Conservation (phyloP, 441 rosid species). For the Corymbia calophylla region DNA sequence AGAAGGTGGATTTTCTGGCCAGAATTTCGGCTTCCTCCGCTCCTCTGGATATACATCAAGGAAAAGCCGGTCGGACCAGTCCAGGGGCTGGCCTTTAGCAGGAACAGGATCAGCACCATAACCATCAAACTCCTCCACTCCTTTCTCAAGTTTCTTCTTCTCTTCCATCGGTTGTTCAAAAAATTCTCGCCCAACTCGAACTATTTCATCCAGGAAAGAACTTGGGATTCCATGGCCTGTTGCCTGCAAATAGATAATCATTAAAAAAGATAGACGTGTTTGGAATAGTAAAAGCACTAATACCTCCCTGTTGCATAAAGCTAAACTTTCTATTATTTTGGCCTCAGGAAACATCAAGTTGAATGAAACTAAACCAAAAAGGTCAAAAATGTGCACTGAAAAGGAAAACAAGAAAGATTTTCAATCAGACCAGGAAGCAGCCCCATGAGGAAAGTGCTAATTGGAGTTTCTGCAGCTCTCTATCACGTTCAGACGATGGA, state of each 20-base stretch:
- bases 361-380: background rate
- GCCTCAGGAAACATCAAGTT: background rate
- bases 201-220: constrained; percentile 14
- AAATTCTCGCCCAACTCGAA: constrained; percentile 23
- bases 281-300: background rate
- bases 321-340: background rate
- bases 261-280: background rate
- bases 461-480: constrained; percentile 21
- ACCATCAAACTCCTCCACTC: constrained; percentile 35
- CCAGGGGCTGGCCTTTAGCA: constrained; percentile 40
- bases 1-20: constrained; percentile 36
- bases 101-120: constrained; percentile 51
- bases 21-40: constrained; percentile 17
- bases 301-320: background rate
- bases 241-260: constrained; percentile 14
- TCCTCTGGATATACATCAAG: constrained; percentile 31
- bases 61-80: constrained; percentile 48
- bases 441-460: constrained; percentile 26
- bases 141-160: constrained; percentile 31
- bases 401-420: background rate
- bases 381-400: background rate
- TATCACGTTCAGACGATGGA: background rate
- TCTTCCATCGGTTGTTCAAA: constrained; percentile 37
- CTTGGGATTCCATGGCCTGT: constrained; percentile 25
- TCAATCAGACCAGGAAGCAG: constrained; percentile 33